Conservation (phyloP, 139 green algal species). For the Chlorella vulgaris region DNA sequence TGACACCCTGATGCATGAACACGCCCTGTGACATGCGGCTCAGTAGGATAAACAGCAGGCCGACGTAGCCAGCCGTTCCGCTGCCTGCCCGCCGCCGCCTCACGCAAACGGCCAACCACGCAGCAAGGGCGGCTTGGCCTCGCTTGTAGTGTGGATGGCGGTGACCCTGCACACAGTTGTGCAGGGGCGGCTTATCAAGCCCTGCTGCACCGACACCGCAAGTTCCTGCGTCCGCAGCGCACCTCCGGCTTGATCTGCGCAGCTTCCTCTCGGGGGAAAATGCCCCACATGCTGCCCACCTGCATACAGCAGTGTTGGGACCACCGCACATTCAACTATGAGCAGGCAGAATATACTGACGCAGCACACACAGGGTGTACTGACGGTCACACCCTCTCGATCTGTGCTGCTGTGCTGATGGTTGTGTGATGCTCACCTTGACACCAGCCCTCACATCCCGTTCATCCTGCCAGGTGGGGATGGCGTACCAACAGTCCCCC, state of each 20-base stretch:
- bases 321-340: neutral
- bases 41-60: too few species aligned
- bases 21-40: too few species aligned
- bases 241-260: conserved; percentile 36
- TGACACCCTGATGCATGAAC: too few species aligned
- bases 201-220: neutral
- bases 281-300: conserved; percentile 51
- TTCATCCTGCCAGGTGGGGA: conserved; percentile 49
- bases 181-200: neutral
- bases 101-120: too few species aligned
- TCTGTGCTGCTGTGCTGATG: too few species aligned
- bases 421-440: too few species aligned
- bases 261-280: conserved; percentile 33
- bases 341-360: neutral
- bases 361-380: too few species aligned
- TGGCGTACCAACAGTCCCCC: conserved; percentile 61
- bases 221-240: neutral
- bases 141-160: neutral
- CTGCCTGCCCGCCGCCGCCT: too few species aligned
- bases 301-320: neutral
- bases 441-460: conserved; percentile 45
- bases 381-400: too few species aligned
- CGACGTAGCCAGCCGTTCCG: too few species aligned
- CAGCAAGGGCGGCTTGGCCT: neutral
- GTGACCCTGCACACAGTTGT: neutral